These are phyloP conservation scores for Schoenoplectus triqueter DNA, from an alignment of 202 grass and related monocot species.

Conservation along the genomic window DNA sequence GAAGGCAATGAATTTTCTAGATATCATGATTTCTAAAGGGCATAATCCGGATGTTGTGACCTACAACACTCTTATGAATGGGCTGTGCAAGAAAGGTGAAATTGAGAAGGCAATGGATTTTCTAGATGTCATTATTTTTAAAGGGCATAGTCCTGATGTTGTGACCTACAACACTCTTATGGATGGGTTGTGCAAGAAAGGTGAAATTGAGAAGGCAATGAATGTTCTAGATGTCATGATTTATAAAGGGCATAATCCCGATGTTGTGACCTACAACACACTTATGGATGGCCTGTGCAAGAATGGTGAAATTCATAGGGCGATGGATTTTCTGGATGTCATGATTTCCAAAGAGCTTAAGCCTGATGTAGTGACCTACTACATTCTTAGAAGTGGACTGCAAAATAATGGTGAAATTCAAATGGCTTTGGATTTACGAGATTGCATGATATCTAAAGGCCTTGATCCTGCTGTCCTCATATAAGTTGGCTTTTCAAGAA, in stretches of 20 bases:
- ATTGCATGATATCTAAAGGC: not conserved
- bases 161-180: not conserved
- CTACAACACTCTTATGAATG: not conserved
- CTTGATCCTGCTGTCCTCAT: not conserved
- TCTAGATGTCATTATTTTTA: not conserved
- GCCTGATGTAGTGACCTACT: not conserved
- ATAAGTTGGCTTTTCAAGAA: not conserved
- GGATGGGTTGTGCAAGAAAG: not conserved
- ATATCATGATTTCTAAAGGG: not conserved
- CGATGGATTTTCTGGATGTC: not conserved
- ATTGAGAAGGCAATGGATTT: not conserved
- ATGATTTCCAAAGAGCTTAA: not conserved
- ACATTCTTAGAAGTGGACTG: not conserved
- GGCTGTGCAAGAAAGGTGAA: slow-evolving; percentile 4
- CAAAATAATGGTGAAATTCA: not conserved
- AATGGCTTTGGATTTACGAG: not conserved
- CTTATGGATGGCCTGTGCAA: not conserved
- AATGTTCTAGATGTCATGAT: not conserved
- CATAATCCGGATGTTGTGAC: not conserved
- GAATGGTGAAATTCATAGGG: not conserved
- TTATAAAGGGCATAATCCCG: not conserved
- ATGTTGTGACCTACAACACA: not conserved
- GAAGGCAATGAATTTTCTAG: not conserved
- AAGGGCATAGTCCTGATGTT: not conserved
- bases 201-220: slow-evolving; percentile 1